Evolutionary conservation across 441 rosid genomes (phyloP), one percentile per base, ranked within the genome.

Genomic region (Gossypium davidsonii): DNA sequence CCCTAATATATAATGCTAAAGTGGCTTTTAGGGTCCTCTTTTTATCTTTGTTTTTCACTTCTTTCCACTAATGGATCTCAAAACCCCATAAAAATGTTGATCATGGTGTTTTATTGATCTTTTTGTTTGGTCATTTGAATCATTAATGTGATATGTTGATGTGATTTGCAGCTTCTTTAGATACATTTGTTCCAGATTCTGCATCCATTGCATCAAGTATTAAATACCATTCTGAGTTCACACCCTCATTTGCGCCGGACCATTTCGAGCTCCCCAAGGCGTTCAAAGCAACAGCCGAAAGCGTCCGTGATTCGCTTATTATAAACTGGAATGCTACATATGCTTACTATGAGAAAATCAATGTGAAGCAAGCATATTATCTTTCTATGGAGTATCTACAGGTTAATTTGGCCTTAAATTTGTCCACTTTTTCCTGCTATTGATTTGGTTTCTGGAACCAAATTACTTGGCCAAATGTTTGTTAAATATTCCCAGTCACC

Each of bases 331-430:
- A 92, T 79, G 84, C 88, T 1, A 94, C 98, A 0, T 85, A 86
- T 65, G 95, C 90, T 63, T 79, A 79, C 83, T 86, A 88, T 78
- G 87, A 94, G 53, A 88, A 81, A 72, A 66, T 87, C 78, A 88
- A 90, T 78, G 82, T 73, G 51, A 94, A 94, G 83, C 98, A 90
- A 75, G 98, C 98, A 0, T 90, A 92, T 77, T 94, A 94, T 83
- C 73, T 94, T 72, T 94, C 98, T 0, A 90, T 94, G 98, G 98
- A 94, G 76, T 94, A 86, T 77, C 83, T 94, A 57, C 97, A 94
- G 97, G 98, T 94, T 60, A 15, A 31, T 28, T 79, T 80, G 31
- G 44, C 10, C 53, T 66, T 70, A 59, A 6, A 31, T 59, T 49
- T 28, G 7, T 61, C 74, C 49, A 15, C 23, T 72, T 12, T 51